These are phyloP conservation scores for Begonia loranthoides DNA, from an alignment of 306 rosid genomes.

Conservation along the genomic window DNA sequence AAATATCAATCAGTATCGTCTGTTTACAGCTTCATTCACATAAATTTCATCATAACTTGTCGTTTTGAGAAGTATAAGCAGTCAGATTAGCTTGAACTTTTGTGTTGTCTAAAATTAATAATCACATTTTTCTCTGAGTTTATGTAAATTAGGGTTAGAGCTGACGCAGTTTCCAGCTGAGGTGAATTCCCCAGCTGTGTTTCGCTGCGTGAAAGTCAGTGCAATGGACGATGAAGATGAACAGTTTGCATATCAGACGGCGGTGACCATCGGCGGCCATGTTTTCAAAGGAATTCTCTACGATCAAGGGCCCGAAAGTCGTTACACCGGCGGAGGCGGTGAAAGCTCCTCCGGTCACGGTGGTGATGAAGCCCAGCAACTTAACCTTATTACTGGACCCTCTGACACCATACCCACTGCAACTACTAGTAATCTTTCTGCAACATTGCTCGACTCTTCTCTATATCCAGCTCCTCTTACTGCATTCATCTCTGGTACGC, in stretches of 20 bases:
- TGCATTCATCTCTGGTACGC: slow-evolving; percentile 9
- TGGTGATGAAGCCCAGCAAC: slow-evolving; percentile 17
- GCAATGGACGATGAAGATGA: slow-evolving; percentile 46
- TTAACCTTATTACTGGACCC: slow-evolving; percentile 24
- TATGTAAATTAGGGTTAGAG: slow-evolving; percentile 45
- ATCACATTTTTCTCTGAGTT: neutral
- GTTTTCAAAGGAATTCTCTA: slow-evolving; percentile 68
- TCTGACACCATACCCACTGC: neutral
- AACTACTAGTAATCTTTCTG: neutral
- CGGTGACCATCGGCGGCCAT: slow-evolving; percentile 54
- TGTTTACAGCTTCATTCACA: too few relatives aligned
- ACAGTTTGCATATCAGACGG: slow-evolving; percentile 58
- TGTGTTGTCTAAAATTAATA: slow-evolving; percentile 4
- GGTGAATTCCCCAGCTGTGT: slow-evolving; percentile 43
- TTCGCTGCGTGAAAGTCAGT: slow-evolving; percentile 56
- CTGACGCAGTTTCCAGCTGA: slow-evolving; percentile 47
- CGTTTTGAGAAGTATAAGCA: too few relatives aligned
- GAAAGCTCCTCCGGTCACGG: slow-evolving; percentile 29
- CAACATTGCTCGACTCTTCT: slow-evolving; percentile 11
- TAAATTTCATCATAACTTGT: too few relatives aligned
- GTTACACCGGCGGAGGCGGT: slow-evolving; percentile 13
- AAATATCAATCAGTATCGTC: too few relatives aligned
- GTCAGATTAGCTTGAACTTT: too few relatives aligned
- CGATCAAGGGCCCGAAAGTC: slow-evolving; percentile 39
- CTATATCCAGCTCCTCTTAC: slow-evolving; percentile 10